phyloP scores from a whole-genome alignment of 2,329 filamentous ascomycete species.

The Leptographium radiaticola region DNA sequence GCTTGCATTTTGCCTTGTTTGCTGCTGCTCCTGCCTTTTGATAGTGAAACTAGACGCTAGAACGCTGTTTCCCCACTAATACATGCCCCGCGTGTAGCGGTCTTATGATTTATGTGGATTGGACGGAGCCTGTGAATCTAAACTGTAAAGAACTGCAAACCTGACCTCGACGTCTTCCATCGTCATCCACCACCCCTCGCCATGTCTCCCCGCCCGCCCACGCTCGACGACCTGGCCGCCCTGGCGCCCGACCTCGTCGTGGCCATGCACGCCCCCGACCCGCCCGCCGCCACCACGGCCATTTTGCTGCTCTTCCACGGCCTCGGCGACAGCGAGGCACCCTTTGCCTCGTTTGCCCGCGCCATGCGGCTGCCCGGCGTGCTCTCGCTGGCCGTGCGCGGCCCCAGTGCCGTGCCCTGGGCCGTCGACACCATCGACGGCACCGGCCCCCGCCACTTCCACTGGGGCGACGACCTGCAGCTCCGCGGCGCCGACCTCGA shows the following conservation, averaged over 20 bases:
- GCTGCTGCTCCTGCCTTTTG: background rate
- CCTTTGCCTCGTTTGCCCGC: constrained; percentile 57
- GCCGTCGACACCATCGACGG: constrained; percentile 21
- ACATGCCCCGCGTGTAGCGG: background rate
- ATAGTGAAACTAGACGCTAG: background rate
- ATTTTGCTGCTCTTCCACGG: constrained; percentile 75
- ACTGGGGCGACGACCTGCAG: constrained; percentile 56
- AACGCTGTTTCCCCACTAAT: background rate
- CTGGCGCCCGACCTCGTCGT: constrained; percentile 28
- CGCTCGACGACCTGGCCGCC: constrained; percentile 34
- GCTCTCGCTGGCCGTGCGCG: constrained; percentile 60
- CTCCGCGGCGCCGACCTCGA: constrained; percentile 43
- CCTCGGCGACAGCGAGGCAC: constrained; percentile 59
- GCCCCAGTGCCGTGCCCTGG: constrained; percentile 51
- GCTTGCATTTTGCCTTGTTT: background rate
- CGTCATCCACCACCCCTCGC: too few relatives aligned
- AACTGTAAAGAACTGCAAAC: too few relatives aligned
- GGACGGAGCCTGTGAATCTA: too few relatives aligned
- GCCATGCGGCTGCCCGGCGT: constrained; percentile 66
- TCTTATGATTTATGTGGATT: too few relatives aligned
- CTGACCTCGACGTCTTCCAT: too few relatives aligned
- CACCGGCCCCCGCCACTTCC: constrained; percentile 26
- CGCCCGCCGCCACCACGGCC: constrained; percentile 53
- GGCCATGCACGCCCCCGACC: constrained; percentile 34
- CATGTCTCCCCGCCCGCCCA: constrained; percentile 31